Conservation (phyloP, 2,329 filamentous ascomycete species). For the Cladorrhinum sp. region DNA sequence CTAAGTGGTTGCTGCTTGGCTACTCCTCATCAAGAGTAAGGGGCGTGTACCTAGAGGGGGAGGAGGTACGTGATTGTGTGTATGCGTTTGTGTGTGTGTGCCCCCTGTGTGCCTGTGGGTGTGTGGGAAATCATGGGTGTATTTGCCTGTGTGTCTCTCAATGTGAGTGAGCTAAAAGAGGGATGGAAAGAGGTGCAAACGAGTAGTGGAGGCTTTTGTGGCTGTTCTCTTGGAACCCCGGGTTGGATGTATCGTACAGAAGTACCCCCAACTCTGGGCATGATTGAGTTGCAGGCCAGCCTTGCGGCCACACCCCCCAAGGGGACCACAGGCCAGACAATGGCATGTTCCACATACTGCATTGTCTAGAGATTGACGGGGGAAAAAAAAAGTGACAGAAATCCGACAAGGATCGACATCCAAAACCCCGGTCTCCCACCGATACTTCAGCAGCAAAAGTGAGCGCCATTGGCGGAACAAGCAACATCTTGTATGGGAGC, state of each 20-base stretch:
- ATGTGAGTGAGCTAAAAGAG: conserved; percentile 19
- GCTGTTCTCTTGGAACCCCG: conserved; percentile 19
- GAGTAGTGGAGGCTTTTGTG: conserved; percentile 17
- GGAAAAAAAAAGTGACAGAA: conserved; percentile 15
- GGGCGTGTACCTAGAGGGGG: neutral
- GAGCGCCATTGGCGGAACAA: conserved; percentile 9
- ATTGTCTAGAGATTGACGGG: conserved; percentile 4
- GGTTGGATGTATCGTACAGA: neutral
- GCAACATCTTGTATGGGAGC: conserved; percentile 10
- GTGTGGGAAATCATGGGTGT: conserved; percentile 8
- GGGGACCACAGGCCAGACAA: neutral
- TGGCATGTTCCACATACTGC: conserved; percentile 1
- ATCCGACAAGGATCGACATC: conserved; percentile 13
- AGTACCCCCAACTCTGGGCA: conserved; percentile 4
- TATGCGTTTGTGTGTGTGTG: conserved; percentile 2
- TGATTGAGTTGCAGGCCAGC: conserved; percentile 10
- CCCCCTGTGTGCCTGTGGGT: conserved; percentile 7
- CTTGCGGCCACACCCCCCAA: neutral
- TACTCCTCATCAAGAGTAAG: neutral
- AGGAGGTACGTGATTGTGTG: neutral
- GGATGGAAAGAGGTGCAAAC: conserved; percentile 18
- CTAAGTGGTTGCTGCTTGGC: neutral
- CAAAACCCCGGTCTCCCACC: conserved; percentile 6
- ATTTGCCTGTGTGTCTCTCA: conserved; percentile 6
- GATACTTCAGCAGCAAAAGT: conserved; percentile 6